phyloP scores from a whole-genome alignment of 805 yeast genomes.

The Saccharomyces paradoxus region DNA sequence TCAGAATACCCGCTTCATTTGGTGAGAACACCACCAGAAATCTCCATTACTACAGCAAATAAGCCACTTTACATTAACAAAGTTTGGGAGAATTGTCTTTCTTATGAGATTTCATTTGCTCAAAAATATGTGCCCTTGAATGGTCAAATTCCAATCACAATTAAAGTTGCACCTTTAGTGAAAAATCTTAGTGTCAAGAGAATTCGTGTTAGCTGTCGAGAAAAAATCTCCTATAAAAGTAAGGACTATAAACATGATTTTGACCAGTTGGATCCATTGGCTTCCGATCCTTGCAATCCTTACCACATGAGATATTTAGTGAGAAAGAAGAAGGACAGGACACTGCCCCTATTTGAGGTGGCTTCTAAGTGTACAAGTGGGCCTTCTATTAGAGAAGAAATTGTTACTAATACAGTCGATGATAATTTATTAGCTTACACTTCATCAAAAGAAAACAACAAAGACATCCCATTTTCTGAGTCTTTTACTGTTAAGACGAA shows the following conservation, averaged over 20 bases:
- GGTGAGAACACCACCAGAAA: constrained; percentile 36
- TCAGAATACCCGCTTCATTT: constrained; percentile 29
- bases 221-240: constrained; percentile 55
- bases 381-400: constrained; percentile 53
- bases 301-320: constrained; percentile 27
- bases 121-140: constrained; percentile 60
- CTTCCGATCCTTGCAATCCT: constrained; percentile 28
- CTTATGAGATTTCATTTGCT: constrained; percentile 66
- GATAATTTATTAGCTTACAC: constrained; percentile 57
- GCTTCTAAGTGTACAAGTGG: constrained; percentile 44
- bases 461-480: constrained; percentile 15
- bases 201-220: constrained; percentile 57
- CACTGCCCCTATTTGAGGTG: constrained; percentile 53
- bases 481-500: constrained; percentile 23
- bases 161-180: constrained; percentile 58
- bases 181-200: constrained; percentile 57
- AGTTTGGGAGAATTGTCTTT: constrained; percentile 63
- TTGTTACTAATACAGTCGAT: constrained; percentile 42
- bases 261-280: constrained; percentile 39
- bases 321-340: constrained; percentile 39
- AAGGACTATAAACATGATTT: constrained; percentile 45
- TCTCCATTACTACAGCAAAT: constrained; percentile 37
- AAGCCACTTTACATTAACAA: constrained; percentile 72
- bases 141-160: constrained; percentile 48
- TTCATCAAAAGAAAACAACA: constrained; percentile 22